A percentile compares a stretch with the other conserved stretches of the same genome.
Evolutionary conservation across 2,329 filamentous ascomycete species (phyloP).

Genomic region (Colletotrichum lupini): DNA sequence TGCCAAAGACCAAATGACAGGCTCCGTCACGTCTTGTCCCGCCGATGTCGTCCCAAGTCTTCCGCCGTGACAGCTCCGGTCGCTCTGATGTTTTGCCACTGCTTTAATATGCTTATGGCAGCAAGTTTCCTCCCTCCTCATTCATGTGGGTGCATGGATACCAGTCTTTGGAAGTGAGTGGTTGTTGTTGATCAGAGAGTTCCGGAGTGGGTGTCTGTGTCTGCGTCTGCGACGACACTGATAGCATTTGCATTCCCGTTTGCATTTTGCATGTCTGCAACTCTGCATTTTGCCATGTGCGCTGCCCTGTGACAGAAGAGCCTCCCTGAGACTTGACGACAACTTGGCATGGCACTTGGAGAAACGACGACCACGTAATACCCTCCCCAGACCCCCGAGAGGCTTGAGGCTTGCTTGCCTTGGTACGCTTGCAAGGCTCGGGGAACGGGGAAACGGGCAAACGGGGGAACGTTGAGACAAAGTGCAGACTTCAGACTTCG

Average conservation of each 20-base stretch:
- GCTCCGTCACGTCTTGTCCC: conserved; percentile 16
- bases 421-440: conserved; percentile 20
- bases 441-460: conserved; percentile 10
- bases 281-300: conserved; percentile 30
- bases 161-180: neutral
- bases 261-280: conserved; percentile 18
- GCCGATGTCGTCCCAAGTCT: conserved; percentile 29
- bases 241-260: neutral
- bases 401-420: neutral
- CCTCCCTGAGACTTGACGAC: conserved; percentile 26
- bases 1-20: conserved; percentile 13
- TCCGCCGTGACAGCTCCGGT: conserved; percentile 18
- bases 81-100: conserved; percentile 24
- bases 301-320: conserved; percentile 24
- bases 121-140: neutral
- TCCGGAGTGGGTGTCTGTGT: conserved; percentile 3
- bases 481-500: conserved; percentile 28
- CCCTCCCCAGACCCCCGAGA: neutral
- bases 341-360: conserved; percentile 14
- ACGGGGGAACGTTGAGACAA: conserved; percentile 29
- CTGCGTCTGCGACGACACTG: conserved; percentile 3
- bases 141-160: neutral
- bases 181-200: conserved; percentile 4
- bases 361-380: conserved; percentile 8
- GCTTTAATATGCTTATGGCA: neutral